Evolutionary conservation across 176 grass and related monocot species (phyloP), one percentile per base, ranked within the genome.

Genomic region (Oryza nivara): DNA sequence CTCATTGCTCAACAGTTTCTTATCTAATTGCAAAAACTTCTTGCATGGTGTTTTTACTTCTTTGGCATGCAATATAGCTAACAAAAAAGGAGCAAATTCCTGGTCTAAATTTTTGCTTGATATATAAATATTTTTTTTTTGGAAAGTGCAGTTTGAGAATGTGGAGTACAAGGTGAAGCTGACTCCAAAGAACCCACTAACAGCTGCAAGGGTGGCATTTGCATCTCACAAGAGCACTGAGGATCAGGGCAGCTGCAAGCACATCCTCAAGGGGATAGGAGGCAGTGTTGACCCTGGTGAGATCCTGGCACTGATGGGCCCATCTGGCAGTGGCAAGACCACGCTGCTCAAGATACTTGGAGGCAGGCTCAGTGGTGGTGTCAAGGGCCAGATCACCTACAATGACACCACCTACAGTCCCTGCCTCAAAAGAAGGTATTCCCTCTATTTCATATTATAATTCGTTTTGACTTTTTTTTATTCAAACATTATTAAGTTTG

Each of bases 311-410:
- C 82, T 97, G 48, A 94, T 97, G 95, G 95, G 95, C 22, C 95
- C 95, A 11, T 94, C 95, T 43, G 92, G 95, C 70, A 97, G 95
- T n/a, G 95, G 92, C 69, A 97, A 97, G 88, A 97, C 92, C 75
- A 97, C 95, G 72, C 60, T 94, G 82, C 84, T 97, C 46, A 94
- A 97, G 88, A 87, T 92, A 82, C 88, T 97, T 11, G 94, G 92
- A 17, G 92, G 94, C 43, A 91, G 95, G 78, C 88, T 90, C 11
- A 88, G 78, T 22, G 91, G 95, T 38, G 84, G 83, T 58, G 65
- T 91, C 78, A 92, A 89, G 83, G 95, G 92, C 11, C 92, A 92
- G 9, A 88, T 97, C 4, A 92, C 88, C 48, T 97, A 97, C 84
- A 97, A 97, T 38, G 92, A 91, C 83, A 89, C 88, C 11, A 90